Conservation (phyloP, 768 basidiomycete genomes). For the Leccinum boreale region DNA sequence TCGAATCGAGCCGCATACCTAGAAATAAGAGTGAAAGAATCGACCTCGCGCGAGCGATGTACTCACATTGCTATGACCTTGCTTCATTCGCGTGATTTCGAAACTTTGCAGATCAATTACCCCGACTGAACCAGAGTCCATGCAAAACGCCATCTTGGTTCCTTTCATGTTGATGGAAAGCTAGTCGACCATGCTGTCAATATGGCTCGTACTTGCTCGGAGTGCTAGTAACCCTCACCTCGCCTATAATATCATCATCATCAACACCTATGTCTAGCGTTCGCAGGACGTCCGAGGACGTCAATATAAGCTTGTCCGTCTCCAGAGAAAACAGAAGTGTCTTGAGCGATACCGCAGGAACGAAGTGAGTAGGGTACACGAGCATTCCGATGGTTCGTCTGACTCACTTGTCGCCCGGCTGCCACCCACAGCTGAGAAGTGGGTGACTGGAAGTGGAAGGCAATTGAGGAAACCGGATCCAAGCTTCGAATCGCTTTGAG, state of each 20-base stretch:
- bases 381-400: background rate
- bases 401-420: conserved; percentile 52
- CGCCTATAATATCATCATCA: conserved; percentile 62
- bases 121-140: conserved; percentile 68
- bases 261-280: conserved; percentile 46
- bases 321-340: conserved; percentile 44
- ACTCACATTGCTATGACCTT: conserved; percentile 60
- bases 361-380: background rate
- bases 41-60: background rate
- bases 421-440: conserved; percentile 62
- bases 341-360: conserved; percentile 8
- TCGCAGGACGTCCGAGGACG: conserved; percentile 44
- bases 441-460: conserved; percentile 41
- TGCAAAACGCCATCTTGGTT: conserved; percentile 59
- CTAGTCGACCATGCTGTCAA: conserved; percentile 43
- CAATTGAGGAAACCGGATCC: conserved; percentile 62
- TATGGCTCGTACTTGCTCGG: conserved; percentile 16
- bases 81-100: conserved; percentile 53
- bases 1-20: conserved; percentile 70
- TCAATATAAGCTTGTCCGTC: conserved; percentile 51
- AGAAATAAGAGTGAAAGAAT: conserved; percentile 7
- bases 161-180: conserved; percentile 56
- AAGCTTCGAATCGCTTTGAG: conserved; percentile 59
- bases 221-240: conserved; percentile 41
- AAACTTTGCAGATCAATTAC: conserved; percentile 55